A percentile compares a stretch with the other conserved stretches of the same genome.
Conservation (phyloP, 2,329 filamentous ascomycete genomes). For the Catunica adiposa region DNA sequence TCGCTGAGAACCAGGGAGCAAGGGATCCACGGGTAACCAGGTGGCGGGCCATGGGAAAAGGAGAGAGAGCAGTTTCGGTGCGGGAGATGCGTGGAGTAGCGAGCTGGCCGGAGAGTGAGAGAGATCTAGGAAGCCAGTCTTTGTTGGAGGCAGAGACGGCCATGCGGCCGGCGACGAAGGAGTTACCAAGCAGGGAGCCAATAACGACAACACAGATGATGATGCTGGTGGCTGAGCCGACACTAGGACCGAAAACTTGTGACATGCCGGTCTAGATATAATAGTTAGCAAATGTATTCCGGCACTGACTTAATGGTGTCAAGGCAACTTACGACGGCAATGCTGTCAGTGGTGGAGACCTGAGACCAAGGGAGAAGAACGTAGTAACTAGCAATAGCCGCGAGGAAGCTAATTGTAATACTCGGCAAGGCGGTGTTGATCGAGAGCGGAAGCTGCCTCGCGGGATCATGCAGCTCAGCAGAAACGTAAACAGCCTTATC, state of each 20-base stretch:
- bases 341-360: slow-evolving; percentile 41
- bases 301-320: background rate
- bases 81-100: slow-evolving; percentile 25
- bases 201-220: slow-evolving; percentile 45
- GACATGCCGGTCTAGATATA: slow-evolving; percentile 31
- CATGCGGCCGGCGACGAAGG: slow-evolving; percentile 45
- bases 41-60: slow-evolving; percentile 9
- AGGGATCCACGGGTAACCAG: too few species aligned
- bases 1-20: background rate
- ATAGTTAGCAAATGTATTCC: slow-evolving; percentile 18
- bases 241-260: slow-evolving; percentile 34
- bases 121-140: slow-evolving; percentile 30
- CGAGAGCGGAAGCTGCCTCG: slow-evolving; percentile 39
- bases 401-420: slow-evolving; percentile 41
- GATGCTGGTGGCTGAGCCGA: slow-evolving; percentile 36
- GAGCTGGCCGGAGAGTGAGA: slow-evolving; percentile 20
- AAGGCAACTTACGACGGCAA: slow-evolving; percentile 37
- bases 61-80: slow-evolving; percentile 21
- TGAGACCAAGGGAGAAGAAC: slow-evolving; percentile 43
- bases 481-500: slow-evolving; percentile 45
- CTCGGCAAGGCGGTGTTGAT: slow-evolving; percentile 45
- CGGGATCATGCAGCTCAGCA: slow-evolving; percentile 34
- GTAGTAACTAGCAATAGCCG: slow-evolving; percentile 46
- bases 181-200: slow-evolving; percentile 45
- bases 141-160: slow-evolving; percentile 40